phyloP scores from a whole-genome alignment of 139 green algal genomes.

The Chlorella vulgaris region DNA sequence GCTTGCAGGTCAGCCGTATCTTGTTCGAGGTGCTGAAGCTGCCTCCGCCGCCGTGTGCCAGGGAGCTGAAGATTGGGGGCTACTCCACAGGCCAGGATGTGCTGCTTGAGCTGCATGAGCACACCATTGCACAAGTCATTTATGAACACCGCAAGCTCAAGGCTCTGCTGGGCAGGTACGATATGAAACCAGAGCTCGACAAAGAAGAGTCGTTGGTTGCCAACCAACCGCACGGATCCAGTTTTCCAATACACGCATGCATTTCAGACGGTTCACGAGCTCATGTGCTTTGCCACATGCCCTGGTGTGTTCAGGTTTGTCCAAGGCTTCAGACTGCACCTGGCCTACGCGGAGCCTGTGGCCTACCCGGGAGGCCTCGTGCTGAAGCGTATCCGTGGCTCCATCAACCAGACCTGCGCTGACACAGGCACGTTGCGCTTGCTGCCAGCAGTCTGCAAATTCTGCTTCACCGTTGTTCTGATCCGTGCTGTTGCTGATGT shows the following conservation, averaged over 20 bases:
- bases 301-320: conserved; percentile 28
- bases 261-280: too few relatives aligned
- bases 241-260: neutral
- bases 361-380: conserved; percentile 10
- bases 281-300: too few relatives aligned
- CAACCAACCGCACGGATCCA: too few relatives aligned
- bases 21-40: conserved; percentile 72
- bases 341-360: neutral
- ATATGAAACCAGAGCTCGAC: neutral
- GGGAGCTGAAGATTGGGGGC: conserved; percentile 21
- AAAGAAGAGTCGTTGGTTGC: neutral
- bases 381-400: conserved; percentile 62
- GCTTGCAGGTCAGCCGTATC: conserved; percentile 33
- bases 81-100: conserved; percentile 47
- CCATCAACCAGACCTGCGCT: conserved; percentile 75
- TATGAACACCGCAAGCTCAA: conserved; percentile 68
- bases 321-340: conserved; percentile 27
- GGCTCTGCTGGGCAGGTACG: conserved; percentile 64
- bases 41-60: conserved; percentile 60
- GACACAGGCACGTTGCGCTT: conserved; percentile 46
- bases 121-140: conserved; percentile 61
- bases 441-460: neutral
- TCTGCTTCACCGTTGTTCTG: neutral
- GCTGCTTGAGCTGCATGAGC: conserved; percentile 63
- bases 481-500: neutral